phyloP scores from a whole-genome alignment of 768 basidiomycete genomes.

The Tylopilus rubrobrunneus region DNA sequence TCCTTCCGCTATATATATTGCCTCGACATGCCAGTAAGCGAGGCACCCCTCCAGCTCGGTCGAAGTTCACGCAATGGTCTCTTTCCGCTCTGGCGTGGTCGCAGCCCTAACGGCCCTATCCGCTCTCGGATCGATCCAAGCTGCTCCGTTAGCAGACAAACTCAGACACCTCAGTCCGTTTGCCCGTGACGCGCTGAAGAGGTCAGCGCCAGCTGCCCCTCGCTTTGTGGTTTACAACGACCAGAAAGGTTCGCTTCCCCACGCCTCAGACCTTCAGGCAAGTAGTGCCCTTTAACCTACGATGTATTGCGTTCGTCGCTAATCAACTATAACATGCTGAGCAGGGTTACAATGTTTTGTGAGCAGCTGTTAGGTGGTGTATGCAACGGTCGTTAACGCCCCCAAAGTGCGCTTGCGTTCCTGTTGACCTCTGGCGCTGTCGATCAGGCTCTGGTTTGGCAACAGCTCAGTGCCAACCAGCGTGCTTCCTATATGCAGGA shows the following conservation, averaged over 20 bases:
- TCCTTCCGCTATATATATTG: not conserved
- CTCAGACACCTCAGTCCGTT: slow-evolving; percentile 2
- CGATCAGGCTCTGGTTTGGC: slow-evolving; percentile 47
- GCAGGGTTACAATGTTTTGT: slow-evolving; percentile 38
- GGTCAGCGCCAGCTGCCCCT: slow-evolving; percentile 39
- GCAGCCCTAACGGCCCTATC: slow-evolving; percentile 2
- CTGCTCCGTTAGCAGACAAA: slow-evolving; percentile 16
- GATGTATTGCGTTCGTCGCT: not conserved
- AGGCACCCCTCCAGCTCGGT: not conserved
- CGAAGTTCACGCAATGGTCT: slow-evolving; percentile 11
- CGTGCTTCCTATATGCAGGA: slow-evolving; percentile 42
- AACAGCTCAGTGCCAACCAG: slow-evolving; percentile 33
- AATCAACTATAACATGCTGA: not conserved
- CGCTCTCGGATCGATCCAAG: slow-evolving; percentile 8
- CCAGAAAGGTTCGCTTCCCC: slow-evolving; percentile 40
- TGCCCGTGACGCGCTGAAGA: slow-evolving; percentile 16
- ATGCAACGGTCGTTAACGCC: not conserved
- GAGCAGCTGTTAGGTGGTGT: not conserved
- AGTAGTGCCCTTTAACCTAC: not conserved
- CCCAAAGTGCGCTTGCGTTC: slow-evolving; percentile 38
- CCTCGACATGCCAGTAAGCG: not conserved
- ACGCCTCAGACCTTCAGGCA: slow-evolving; percentile 43
- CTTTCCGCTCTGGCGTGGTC: slow-evolving; percentile 6
- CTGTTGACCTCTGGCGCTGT: slow-evolving; percentile 37
- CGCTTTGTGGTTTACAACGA: slow-evolving; percentile 44